Percentiles rank a stretch among this genome's conserved stretches.
Conservation (phyloP, 257 asterid genomes). For the Nicotiana otophora region DNA sequence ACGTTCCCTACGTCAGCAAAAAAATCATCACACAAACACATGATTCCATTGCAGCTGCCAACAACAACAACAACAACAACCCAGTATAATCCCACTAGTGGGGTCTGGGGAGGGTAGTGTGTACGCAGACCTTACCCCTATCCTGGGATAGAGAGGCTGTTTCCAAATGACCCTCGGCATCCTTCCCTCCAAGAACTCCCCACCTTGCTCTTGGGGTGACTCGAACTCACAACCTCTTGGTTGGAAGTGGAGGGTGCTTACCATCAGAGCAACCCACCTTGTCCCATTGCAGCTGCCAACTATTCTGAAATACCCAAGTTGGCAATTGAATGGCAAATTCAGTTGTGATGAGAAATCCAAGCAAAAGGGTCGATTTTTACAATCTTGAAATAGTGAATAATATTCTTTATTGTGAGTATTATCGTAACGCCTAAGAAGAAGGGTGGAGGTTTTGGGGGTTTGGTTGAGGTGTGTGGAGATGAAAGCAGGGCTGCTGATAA, state of each 20-base stretch:
- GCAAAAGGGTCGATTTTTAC: constrained; percentile 10
- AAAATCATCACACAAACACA: constrained; percentile 47
- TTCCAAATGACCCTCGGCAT: too few species aligned
- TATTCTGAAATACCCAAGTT: constrained; percentile 41
- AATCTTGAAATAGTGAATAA: constrained; percentile 21
- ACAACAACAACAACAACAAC: too few species aligned
- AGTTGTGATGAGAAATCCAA: constrained; percentile 21
- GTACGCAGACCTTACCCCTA: too few species aligned
- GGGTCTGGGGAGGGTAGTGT: too few species aligned
- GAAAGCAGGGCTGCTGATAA: constrained; percentile 40
- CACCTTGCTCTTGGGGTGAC: too few species aligned
- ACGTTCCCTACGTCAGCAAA: constrained; percentile 14
- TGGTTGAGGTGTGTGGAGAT: constrained; percentile 29
- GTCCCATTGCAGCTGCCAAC: constrained; percentile 63
- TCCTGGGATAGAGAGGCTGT: too few species aligned
- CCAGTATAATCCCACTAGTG: too few species aligned
- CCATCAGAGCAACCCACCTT: too few species aligned
- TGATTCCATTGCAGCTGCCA: constrained; percentile 51
- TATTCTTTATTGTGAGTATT: constrained; percentile 25
- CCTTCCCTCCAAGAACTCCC: too few species aligned
- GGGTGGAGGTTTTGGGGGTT: constrained; percentile 1
- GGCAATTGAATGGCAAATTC: constrained; percentile 29
- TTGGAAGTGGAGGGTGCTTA: too few species aligned
- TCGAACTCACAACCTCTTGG: too few species aligned
- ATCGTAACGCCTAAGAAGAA: constrained; percentile 35